Evolutionary conservation across 2,329 filamentous ascomycete genomes (phyloP).

Genomic region (Colletotrichum spaethianum): DNA sequence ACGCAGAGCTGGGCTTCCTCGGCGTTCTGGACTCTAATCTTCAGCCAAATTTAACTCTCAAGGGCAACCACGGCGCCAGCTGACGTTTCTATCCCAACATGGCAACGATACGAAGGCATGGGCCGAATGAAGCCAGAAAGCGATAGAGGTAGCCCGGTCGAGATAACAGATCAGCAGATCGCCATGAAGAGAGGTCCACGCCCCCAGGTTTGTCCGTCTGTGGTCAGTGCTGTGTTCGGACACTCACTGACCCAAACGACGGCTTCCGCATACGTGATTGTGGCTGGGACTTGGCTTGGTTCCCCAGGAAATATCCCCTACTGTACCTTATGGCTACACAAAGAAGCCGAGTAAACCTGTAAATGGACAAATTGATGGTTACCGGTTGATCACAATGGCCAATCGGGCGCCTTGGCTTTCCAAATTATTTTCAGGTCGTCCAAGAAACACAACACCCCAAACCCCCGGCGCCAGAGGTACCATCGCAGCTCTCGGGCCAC

Average conservation of each 20-base stretch:
- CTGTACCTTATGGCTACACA: background rate
- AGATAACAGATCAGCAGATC: slow-evolving; percentile 13
- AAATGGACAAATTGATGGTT: background rate
- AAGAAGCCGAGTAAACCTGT: background rate
- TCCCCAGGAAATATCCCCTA: slow-evolving; percentile 12
- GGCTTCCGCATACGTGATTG: slow-evolving; percentile 14
- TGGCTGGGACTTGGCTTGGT: slow-evolving; percentile 11
- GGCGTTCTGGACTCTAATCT: slow-evolving; percentile 43
- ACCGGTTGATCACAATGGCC: background rate
- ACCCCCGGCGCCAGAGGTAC: slow-evolving; percentile 17
- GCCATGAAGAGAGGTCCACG: slow-evolving; percentile 17
- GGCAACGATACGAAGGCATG: slow-evolving; percentile 14
- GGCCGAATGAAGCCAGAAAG: slow-evolving; percentile 1
- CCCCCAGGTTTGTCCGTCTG: background rate
- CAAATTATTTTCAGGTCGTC: slow-evolving; percentile 14
- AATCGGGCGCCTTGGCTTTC: slow-evolving; percentile 14
- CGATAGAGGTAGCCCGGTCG: slow-evolving; percentile 17
- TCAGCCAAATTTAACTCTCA: slow-evolving; percentile 25
- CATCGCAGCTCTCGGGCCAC: slow-evolving; percentile 49
- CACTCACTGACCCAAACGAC: slow-evolving; percentile 11
- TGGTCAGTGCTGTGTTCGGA: background rate
- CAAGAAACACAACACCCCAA: slow-evolving; percentile 15
- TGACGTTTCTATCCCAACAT: slow-evolving; percentile 2
- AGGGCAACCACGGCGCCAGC: slow-evolving; percentile 26
- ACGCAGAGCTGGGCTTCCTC: slow-evolving; percentile 31